These are phyloP conservation scores for Dendrobium catenatum DNA, from an alignment of 106 monocot species.

Conservation along the genomic window DNA sequence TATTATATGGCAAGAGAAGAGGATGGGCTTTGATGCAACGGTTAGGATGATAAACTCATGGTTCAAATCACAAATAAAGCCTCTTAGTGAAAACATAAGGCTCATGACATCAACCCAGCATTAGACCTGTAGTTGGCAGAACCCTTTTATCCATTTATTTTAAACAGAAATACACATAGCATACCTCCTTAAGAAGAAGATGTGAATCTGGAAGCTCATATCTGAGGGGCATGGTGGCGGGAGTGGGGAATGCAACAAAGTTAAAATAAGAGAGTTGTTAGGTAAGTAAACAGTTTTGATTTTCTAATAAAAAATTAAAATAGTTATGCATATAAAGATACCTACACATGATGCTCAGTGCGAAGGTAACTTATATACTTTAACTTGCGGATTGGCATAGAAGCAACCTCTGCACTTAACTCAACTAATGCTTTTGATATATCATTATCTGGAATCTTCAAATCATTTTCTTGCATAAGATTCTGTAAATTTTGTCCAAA, in stretches of 20 bases:
- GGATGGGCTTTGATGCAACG: background rate
- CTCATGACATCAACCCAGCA: background rate
- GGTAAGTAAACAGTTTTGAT: background rate
- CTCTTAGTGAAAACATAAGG: background rate
- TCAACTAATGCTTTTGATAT: conserved; percentile 21
- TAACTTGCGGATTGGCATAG: conserved; percentile 9
- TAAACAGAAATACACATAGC: background rate
- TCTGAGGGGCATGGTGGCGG: background rate
- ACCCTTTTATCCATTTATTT: background rate
- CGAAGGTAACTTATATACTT: conserved; percentile 15
- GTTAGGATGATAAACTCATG: background rate
- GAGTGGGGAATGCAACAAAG: background rate
- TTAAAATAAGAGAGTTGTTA: background rate
- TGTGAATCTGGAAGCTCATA: conserved; percentile 12
- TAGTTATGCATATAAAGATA: background rate
- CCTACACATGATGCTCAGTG: conserved; percentile 22
- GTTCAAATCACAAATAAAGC: background rate
- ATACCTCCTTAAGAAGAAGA: conserved; percentile 8
- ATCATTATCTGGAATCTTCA: conserved; percentile 6
- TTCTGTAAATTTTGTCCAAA: conserved; percentile 2
- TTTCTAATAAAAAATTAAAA: background rate
- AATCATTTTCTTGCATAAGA: conserved; percentile 10
- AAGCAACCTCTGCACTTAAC: conserved; percentile 8
- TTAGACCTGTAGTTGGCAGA: background rate
- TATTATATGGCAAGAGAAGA: background rate